Evolutionary conservation across 2,329 filamentous ascomycete species (phyloP), one percentile per base, ranked within the genome.

Genomic region (Fusarium drepaniforme): DNA sequence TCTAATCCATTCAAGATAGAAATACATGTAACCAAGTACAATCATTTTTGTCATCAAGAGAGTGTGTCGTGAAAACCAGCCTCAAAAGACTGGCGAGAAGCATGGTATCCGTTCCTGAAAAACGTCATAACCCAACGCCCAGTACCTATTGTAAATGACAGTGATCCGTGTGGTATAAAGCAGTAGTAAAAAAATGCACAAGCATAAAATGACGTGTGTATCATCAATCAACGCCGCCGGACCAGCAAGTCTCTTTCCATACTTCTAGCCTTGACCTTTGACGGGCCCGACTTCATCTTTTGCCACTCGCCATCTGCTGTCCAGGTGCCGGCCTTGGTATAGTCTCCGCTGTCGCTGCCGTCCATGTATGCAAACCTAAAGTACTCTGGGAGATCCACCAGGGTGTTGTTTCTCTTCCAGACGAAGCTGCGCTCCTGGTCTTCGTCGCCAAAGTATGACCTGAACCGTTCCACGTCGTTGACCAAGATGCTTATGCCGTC

Each of bases 401-500:
- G 69, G 8, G 75, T 83, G 25, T 78, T 81, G 40, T 88, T 85
- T 70, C 91, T 86, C 1, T 83, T 84, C 92, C 93, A 94, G 0
- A 88, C 87, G 74, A 93, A 93, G 16, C 82, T 79, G 23, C 84
- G 79, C 61, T 81, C 68, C 40, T 79, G 78, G 33, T 84, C 83
- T 44, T 86, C 85, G 59, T 91, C 88, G 56, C 88, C 88, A 71
- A 93, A 93, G 81, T 93, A 96, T 8, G 89, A 89, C n/a, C 93
- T 86, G 81, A 93, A 95, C 23, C 94, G 86, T 83, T 97, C 94
- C 1, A 97, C 94, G 76, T 97, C 94, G 79, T 97, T 97, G 74
- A 97, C 93, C 0, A 97, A 85, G 18, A 97, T 88, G 79, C 92
- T 94, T 69, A 97, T 88, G 15, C 94, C 94, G 77, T 96, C 93